A percentile compares a stretch with the other conserved stretches of the same genome.
Evolutionary conservation across 2,329 filamentous ascomycete genomes (phyloP).

Genomic region (Fusarium haematococcum): DNA sequence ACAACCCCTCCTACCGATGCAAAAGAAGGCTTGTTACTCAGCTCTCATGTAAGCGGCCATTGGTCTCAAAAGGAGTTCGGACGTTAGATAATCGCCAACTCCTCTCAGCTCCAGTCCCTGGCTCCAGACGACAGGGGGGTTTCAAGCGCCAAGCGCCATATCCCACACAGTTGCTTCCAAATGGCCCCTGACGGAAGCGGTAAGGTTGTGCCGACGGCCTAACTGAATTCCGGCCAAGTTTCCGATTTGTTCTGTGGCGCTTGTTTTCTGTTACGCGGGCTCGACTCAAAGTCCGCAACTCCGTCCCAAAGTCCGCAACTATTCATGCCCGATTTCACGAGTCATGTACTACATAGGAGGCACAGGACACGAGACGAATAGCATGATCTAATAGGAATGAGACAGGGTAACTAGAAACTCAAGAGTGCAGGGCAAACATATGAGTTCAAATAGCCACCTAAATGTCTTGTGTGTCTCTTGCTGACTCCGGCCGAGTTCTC

Average conservation of each 20-base stretch:
- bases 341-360: not conserved
- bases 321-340: not conserved
- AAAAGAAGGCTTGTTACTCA: not conserved
- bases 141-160: not conserved
- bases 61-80: not conserved
- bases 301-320: constrained; percentile 29
- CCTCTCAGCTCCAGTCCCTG: not conserved
- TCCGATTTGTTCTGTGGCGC: constrained; percentile 5
- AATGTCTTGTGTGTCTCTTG: not conserved
- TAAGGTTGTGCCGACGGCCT: constrained; percentile 32
- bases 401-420: not conserved
- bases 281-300: constrained; percentile 33
- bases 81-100: not conserved
- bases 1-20: not conserved
- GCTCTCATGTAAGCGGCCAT: not conserved
- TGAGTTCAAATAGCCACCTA: not conserved
- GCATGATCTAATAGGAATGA: not conserved
- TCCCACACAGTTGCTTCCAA: not conserved
- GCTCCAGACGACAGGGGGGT: not conserved
- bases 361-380: not conserved
- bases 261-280: not conserved
- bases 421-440: not conserved
- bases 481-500: not conserved
- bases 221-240: constrained; percentile 28
- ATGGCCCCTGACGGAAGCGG: not conserved